Base-by-base conservation (phyloP, 2,329 filamentous ascomycete species). In the Diatrype stigma region DNA sequence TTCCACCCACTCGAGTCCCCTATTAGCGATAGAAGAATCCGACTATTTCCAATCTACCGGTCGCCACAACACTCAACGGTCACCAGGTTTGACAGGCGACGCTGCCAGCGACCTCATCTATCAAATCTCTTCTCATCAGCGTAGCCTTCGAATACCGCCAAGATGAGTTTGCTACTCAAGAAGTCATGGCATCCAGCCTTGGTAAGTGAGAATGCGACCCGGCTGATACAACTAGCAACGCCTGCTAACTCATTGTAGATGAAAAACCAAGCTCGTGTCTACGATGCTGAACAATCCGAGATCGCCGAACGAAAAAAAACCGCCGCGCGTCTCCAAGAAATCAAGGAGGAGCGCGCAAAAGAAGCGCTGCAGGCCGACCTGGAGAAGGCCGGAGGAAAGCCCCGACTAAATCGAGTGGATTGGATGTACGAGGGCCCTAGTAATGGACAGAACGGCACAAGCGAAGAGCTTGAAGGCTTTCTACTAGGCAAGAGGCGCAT, bases 351-450 rank as follows among this genome's bases (percentile, higher is more conserved):
- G 73, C 85, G 92, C 45, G 86, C 89, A 45, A 89, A 96, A 59
- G 90, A 96, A 69, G 92, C 97, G 68, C 82, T 97, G 1, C 89
- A 96, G 69, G 83, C 85, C 48, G 81, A 97, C 59, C 90, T 96
- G 51, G 94, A 96, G 71, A 86, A 87, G 2, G 87, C 91, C 1
- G 94, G 94, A 35, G 91, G 92, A 50, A 84, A 81, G 62, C 92
- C 90, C 65, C 81, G 87, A 48, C 74, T 87, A 28, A 86, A 93
- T 61, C 85, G 91, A 34, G 93, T 99, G 23, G 94, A 97, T 63
- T 99, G 94, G 90, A 96, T 99, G 90, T 99, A 99, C 71, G 84
- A 87, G 61, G 93, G 93, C 1, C 91, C 94, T 7, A 87, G 86
- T 46, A 78, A 82, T 63, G 89, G 90, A 34, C 86, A 89, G 63